Percentiles rank a stretch among this genome's conserved stretches.
Evolutionary conservation across 345 rosid species (phyloP).

Genomic region (Punica granatum): DNA sequence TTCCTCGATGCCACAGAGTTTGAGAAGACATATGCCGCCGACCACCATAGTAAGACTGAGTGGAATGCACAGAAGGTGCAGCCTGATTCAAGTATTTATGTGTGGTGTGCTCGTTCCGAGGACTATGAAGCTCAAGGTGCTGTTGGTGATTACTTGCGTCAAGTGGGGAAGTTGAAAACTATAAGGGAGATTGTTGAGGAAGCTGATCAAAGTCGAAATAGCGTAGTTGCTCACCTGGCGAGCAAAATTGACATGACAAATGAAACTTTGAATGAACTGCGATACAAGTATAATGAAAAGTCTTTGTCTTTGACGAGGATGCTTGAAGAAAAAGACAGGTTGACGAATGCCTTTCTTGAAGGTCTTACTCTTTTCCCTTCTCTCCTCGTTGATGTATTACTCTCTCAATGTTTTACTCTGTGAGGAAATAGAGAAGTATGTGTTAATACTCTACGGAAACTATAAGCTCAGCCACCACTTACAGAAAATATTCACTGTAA

Average conservation of each 20-base stretch:
- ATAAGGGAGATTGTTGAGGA: conserved; percentile 44
- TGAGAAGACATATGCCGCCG: conserved; percentile 53
- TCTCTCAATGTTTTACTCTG: not conserved
- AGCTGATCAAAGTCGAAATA: conserved; percentile 25
- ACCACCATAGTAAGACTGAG: conserved; percentile 37
- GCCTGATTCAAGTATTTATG: conserved; percentile 39
- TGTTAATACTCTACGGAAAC: not conserved
- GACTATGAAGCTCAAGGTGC: conserved; percentile 52
- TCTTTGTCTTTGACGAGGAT: conserved; percentile 53
- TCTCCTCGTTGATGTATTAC: not conserved
- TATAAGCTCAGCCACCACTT: not conserved
- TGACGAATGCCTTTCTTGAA: conserved; percentile 53
- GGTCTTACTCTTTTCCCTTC: conserved; percentile 33
- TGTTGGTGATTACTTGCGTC: conserved; percentile 61
- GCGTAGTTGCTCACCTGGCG: conserved; percentile 46
- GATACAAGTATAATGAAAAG: conserved; percentile 48
- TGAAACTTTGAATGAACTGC: conserved; percentile 43
- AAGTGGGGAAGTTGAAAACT: conserved; percentile 50
- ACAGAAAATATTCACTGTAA: not conserved
- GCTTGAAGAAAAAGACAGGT: conserved; percentile 61
- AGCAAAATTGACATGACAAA: conserved; percentile 48
- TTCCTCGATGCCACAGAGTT: conserved; percentile 45
- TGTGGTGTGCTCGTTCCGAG: conserved; percentile 78
- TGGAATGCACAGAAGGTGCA: conserved; percentile 35
- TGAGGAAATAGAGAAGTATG: not conserved